Base-by-base conservation (phyloP, 805 yeast genomes). In the Kuraishia piskuri region DNA sequence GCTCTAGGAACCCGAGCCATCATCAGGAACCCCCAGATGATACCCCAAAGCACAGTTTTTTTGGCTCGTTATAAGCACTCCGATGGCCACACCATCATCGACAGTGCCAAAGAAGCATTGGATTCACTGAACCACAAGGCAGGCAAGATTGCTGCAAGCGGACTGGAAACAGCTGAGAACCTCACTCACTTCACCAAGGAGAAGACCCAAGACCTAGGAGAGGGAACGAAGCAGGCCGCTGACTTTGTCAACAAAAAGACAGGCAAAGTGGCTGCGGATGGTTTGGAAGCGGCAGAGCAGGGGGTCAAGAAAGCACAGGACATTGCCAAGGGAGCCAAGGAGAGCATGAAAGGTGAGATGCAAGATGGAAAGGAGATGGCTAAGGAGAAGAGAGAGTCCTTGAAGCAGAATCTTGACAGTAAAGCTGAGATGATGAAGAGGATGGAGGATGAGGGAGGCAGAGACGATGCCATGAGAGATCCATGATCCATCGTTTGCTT, bases 371-470 rank as follows among this genome's bases (percentile, higher is more conserved):
- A 40, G 31, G 56, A 59, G n/a, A 36, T 50, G 4, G 56, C 50
- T 2, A 40, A 54, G 57, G 55, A 22, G 40, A 73, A 60, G 76
- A 74, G 53, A 75, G 73, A 59, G 79, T 78, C 14, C 46, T 66
- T 51, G 68, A 73, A 57, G 65, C 67, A 21, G 77, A 74, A 57
- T 55, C 61, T 45, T 78, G 74, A 60, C 78, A 75, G 59, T 67
- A 70, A 59, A 68, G 79, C 52, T 77, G 78, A 6, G 78, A 74
- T 46, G 79, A 75, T 58, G 77, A 31, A 31, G 40, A 31, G 40
- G 17, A 31, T 31, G 40, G 40, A 31, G 17, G 40, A 31, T 45
- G 31, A 26, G 10, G 20, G 22, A 3, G 24, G 44, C 14, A 25
- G 37, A 49, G 24, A 23, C 6, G 26, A 26, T 24, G 22, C 23